Percentiles rank a stretch among this genome's conserved stretches.
Conservation (phyloP, 2,329 filamentous ascomycete species). For the Talaromyces amestolkiae region DNA sequence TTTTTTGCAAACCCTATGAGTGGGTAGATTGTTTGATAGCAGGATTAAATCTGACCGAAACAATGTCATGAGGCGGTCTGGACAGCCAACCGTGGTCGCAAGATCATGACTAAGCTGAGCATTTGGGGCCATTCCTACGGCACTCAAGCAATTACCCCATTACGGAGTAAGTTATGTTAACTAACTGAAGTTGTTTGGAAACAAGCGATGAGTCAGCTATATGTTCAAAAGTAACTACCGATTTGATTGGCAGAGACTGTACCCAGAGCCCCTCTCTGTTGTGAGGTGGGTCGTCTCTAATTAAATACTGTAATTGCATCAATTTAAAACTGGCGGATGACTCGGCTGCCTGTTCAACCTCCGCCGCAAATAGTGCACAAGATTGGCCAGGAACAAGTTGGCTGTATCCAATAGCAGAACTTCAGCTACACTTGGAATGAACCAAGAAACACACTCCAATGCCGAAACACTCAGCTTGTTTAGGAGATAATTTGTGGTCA, state of each 20-base stretch:
- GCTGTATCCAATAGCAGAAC: background rate
- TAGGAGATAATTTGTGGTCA: slow-evolving; percentile 5
- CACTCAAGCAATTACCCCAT: background rate
- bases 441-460: background rate
- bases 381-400: background rate
- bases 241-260: background rate
- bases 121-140: background rate
- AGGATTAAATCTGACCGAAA: background rate
- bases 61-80: background rate
- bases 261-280: background rate
- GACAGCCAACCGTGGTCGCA: background rate
- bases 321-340: background rate
- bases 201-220: background rate
- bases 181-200: background rate
- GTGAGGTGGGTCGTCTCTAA: background rate
- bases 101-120: background rate
- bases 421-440: too few species aligned
- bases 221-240: background rate
- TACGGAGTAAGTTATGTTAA: background rate
- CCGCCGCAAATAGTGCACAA: background rate
- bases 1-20: background rate
- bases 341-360: background rate
- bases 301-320: background rate
- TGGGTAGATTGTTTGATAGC: background rate
- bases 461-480: slow-evolving; percentile 1